Percentiles rank a stretch among this genome's conserved stretches.
These are phyloP conservation scores for Mucor mucedo DNA, from an alignment of 371 early-diverging fungal genomes.

Conservation along the genomic window DNA sequence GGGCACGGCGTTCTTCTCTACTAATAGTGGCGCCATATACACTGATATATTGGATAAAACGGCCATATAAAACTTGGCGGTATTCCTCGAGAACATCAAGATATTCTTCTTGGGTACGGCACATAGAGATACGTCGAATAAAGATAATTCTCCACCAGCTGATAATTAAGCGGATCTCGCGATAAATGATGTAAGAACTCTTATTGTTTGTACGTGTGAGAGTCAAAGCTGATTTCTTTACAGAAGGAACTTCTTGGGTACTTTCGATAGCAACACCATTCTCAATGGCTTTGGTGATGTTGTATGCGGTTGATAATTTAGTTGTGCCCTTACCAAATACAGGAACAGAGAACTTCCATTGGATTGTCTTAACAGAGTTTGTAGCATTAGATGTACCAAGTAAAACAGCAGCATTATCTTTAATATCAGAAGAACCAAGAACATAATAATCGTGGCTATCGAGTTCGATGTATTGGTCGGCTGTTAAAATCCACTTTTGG, in stretches of 20 bases:
- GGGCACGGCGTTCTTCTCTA: slow-evolving; percentile 5
- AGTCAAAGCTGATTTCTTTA: slow-evolving; percentile 12
- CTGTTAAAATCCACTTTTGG: slow-evolving; percentile 47
- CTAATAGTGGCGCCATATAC: slow-evolving; percentile 19
- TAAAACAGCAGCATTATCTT: slow-evolving; percentile 22
- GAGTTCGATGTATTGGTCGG: slow-evolving; percentile 44
- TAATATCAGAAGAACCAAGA: slow-evolving; percentile 27
- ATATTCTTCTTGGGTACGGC: slow-evolving; percentile 33
- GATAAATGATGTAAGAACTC: slow-evolving; percentile 11
- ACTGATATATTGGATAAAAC: slow-evolving; percentile 27
- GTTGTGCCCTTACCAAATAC: slow-evolving; percentile 40
- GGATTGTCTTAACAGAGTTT: slow-evolving; percentile 17
- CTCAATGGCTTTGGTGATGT: slow-evolving; percentile 29
- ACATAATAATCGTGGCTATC: slow-evolving; percentile 34
- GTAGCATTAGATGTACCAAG: slow-evolving; percentile 11
- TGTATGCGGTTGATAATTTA: slow-evolving; percentile 1
- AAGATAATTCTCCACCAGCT: slow-evolving; percentile 36
- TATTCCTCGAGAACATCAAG: slow-evolving; percentile 32
- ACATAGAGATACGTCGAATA: slow-evolving; percentile 24
- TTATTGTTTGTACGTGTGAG: slow-evolving; percentile 17
- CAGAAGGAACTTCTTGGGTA: slow-evolving; percentile 24
- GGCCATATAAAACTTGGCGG: slow-evolving; percentile 24
- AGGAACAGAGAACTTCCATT: slow-evolving; percentile 50
- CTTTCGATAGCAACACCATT: slow-evolving; percentile 30
- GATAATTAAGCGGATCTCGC: slow-evolving; percentile 26